Evolutionary conservation across 352 stramenopile genomes (phyloP), one percentile per base, ranked within the genome.

Genomic region (Pythium phragmiticola): DNA sequence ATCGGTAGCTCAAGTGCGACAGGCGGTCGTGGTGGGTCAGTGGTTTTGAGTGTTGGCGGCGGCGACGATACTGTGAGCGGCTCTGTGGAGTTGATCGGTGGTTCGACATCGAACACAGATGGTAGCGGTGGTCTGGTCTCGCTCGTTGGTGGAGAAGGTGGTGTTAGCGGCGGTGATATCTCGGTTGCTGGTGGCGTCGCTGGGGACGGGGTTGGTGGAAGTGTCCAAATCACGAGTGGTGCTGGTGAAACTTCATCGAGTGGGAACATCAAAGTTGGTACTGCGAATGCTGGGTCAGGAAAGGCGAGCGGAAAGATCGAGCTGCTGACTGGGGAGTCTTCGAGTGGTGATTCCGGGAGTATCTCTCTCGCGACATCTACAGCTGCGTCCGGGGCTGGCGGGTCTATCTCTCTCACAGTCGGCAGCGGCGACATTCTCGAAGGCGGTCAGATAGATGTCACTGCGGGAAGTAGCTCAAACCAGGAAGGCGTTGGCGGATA

Each of bases 301-400:
- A 48, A 68, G 48, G 21, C 66, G 3, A 77, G 67, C 53, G 73
- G 73, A 21, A 26, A 11, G 41, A 28, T 80, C n/a, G 65, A 45
- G 2, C 17, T 80, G 33, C 70, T 51, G 3, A 76, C 70, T 8
- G 72, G 75, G 0, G 23, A 45, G 21, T 68, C 72, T 7, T 60
- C 47, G 21, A 51, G 60, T 17, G 66, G 65, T 14, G 54, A 68
- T 30, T 78, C 75, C 12, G 75, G 74, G 2, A 57, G 55, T 6
- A 74, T 82, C 41, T 49, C 54, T 14, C 33, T 82, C 12, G 45
- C 37, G 12, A 73, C 74, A 33, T 71, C 62, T 0, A 60, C 45
- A 8, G 57, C 63, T 34, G 55, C 9, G 26, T 54, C 51, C 19
- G 74, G 74, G 3, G 60, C 60, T 43, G 61, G 50, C 56, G 75